Percentiles rank a stretch among this genome's conserved stretches.
phyloP scores from a whole-genome alignment of 2,329 filamentous ascomycete genomes.

The Aspergillus fructus region DNA sequence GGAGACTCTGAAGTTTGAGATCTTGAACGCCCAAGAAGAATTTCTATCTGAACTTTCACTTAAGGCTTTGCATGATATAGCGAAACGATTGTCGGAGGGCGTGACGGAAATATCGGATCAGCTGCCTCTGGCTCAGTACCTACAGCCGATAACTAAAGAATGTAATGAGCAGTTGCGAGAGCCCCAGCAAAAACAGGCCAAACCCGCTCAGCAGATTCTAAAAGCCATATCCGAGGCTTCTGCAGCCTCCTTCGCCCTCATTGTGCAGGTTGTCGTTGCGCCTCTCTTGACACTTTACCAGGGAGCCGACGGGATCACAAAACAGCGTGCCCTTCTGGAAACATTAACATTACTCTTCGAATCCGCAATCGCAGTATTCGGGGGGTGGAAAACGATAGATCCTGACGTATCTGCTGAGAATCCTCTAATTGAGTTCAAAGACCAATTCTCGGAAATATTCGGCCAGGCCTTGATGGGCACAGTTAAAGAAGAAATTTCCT shows the following conservation, averaged over 20 bases:
- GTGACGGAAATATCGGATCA: conserved; percentile 38
- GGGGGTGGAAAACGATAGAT: conserved; percentile 53
- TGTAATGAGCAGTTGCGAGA: conserved; percentile 68
- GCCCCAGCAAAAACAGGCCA: conserved; percentile 67
- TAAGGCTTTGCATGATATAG: conserved; percentile 55
- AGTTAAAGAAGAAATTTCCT: conserved; percentile 52
- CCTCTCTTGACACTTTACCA: conserved; percentile 61
- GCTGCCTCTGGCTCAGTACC: conserved; percentile 52
- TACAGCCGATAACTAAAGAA: conserved; percentile 64
- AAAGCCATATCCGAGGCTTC: conserved; percentile 57
- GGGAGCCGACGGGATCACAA: conserved; percentile 60
- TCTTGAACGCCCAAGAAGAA: conserved; percentile 66
- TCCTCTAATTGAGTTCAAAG: conserved; percentile 49
- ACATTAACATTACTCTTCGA: conserved; percentile 59
- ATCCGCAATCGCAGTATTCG: conserved; percentile 58
- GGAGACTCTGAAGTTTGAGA: conserved; percentile 69
- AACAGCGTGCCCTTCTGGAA: conserved; percentile 62
- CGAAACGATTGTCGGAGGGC: conserved; percentile 53
- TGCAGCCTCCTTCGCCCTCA: conserved; percentile 52
- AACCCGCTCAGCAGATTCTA: conserved; percentile 62
- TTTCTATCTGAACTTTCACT: conserved; percentile 62
- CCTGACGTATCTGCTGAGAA: conserved; percentile 39
- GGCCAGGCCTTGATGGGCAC: conserved; percentile 55
- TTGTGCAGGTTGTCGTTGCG: conserved; percentile 58
- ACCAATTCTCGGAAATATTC: conserved; percentile 55